Evolutionary conservation across 179 eudicot genomes (phyloP).

Genomic region (Spinacia oleracea): DNA sequence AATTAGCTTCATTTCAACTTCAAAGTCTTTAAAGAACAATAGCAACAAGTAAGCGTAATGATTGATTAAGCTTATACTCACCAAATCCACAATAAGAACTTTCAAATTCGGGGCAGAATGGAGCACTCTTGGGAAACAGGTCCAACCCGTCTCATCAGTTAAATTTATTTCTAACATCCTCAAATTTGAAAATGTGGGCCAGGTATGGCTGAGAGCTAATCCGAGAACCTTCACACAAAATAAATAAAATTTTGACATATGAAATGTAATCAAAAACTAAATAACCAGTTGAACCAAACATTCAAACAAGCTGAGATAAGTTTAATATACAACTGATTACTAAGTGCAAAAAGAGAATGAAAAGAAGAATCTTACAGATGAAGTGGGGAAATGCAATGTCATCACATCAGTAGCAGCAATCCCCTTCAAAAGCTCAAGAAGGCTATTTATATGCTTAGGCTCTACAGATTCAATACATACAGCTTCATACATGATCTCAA

Average conservation of each 20-base stretch:
- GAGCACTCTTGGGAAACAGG: neutral
- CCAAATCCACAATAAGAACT: constrained; percentile 11
- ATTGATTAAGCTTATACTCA: neutral
- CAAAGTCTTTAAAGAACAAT: neutral
- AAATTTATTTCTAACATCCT: neutral
- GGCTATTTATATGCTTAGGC: neutral
- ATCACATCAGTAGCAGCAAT: neutral
- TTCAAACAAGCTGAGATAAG: neutral
- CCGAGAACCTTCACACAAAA: neutral
- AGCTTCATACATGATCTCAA: neutral
- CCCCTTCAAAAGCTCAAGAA: neutral
- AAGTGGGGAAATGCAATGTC: neutral
- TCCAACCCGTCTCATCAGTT: neutral
- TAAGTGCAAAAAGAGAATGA: too few species aligned
- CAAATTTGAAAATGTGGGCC: constrained; percentile 7
- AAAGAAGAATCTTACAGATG: constrained; percentile 4
- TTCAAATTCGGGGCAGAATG: constrained; percentile 8
- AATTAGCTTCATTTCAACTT: neutral
- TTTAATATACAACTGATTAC: too few species aligned
- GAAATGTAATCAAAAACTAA: too few species aligned
- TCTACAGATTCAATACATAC: neutral
- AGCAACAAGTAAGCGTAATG: neutral
- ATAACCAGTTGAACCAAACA: too few species aligned
- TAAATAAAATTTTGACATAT: neutral
- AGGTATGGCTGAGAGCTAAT: constrained; percentile 1